Conservation (phyloP, 73 alveolate genomes). For the Symbiodinium pilosum region DNA sequence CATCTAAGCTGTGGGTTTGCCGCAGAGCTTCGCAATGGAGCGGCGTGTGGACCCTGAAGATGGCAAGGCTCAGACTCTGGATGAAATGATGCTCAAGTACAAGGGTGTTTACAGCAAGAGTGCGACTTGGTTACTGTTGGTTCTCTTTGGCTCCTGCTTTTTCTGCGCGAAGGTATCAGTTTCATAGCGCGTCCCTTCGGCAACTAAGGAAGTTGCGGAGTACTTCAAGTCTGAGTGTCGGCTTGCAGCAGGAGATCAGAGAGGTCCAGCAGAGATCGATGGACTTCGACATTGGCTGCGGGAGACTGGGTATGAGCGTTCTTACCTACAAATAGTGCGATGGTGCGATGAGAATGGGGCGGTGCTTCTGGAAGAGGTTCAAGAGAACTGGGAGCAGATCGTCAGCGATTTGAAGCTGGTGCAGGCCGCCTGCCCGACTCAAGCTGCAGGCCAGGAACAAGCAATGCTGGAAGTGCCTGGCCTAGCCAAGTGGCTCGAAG, state of each 20-base stretch:
- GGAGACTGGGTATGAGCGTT: background rate
- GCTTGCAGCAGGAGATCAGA: background rate
- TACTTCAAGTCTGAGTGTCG: background rate
- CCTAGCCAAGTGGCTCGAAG: background rate
- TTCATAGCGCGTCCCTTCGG: background rate
- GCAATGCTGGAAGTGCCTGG: background rate
- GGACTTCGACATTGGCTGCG: background rate
- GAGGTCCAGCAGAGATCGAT: background rate
- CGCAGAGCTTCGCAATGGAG: background rate
- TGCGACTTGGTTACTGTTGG: background rate
- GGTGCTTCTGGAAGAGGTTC: conserved; percentile 6
- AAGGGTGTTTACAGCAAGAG: background rate
- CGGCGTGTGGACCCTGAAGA: conserved; percentile 4
- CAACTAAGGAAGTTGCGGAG: background rate
- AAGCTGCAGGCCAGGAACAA: background rate
- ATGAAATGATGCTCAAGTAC: background rate
- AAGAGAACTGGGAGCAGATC: background rate
- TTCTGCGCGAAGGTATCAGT: too few species aligned
- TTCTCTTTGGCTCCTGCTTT: too few species aligned
- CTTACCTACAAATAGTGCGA: background rate
- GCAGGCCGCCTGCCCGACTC: background rate
- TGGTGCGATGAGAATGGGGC: conserved; percentile 2
- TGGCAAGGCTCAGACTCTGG: background rate
- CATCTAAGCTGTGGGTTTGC: too few species aligned
- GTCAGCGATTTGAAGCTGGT: background rate